These are phyloP conservation scores for Evernia prunastri DNA, from an alignment of 495 filamentous ascomycete species.

Conservation along the genomic window DNA sequence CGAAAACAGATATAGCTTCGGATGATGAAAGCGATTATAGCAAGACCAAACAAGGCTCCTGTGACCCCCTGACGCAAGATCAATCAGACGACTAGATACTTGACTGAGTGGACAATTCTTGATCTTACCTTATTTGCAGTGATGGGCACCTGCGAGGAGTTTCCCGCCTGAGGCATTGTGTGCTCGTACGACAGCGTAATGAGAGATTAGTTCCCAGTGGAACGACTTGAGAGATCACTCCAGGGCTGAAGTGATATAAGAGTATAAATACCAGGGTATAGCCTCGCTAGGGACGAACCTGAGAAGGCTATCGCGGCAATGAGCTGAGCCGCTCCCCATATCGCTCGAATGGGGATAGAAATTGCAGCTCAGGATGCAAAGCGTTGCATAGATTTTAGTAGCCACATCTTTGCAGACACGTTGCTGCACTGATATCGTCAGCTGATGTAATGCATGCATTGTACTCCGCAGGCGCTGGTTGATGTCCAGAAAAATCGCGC, in stretches of 20 bases:
- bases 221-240: not conserved
- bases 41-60: slow-evolving; percentile 15
- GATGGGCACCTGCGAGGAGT: slow-evolving; percentile 24
- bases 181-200: not conserved
- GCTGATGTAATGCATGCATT: not conserved
- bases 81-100: not conserved
- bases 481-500: not conserved
- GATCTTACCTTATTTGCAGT: slow-evolving; percentile 5
- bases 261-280: not conserved
- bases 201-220: not conserved
- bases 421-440: not conserved
- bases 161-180: not conserved
- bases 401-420: not conserved
- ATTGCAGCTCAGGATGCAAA: not conserved
- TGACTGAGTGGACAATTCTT: not conserved
- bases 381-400: not conserved
- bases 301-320: not conserved
- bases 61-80: slow-evolving; percentile 13
- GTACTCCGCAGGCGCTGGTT: not conserved
- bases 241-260: not conserved
- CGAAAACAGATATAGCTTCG: slow-evolving; percentile 16
- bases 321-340: not conserved
- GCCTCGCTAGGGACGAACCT: not conserved
- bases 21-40: slow-evolving; percentile 11
- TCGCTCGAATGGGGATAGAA: not conserved